A percentile compares a stretch with the other conserved stretches of the same genome.
phyloP scores from a whole-genome alignment of 2,329 filamentous ascomycete genomes.

The Tothia fuscella region DNA sequence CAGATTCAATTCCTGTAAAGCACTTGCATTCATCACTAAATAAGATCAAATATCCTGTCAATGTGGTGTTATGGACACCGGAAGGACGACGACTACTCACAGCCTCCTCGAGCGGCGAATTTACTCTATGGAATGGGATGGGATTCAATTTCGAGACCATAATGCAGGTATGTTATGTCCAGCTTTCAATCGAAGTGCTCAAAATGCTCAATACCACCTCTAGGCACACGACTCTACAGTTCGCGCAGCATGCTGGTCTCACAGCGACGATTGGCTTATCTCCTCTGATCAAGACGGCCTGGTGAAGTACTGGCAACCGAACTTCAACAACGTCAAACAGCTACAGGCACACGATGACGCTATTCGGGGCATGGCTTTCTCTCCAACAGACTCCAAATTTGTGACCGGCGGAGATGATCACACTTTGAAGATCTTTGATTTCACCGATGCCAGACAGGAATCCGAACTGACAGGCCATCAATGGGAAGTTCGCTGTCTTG shows the following conservation, averaged over 20 bases:
- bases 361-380: constrained; percentile 83
- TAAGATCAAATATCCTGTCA: constrained; percentile 95
- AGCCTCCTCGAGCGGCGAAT: constrained; percentile 91
- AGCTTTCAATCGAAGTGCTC: background rate
- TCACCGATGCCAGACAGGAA: constrained; percentile 74
- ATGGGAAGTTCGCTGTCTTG: constrained; percentile 94
- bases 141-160: constrained; percentile 99
- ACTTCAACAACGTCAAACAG: constrained; percentile 97
- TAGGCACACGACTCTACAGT: constrained; percentile 80
- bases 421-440: constrained; percentile 90
- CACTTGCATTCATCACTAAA: constrained; percentile 97
- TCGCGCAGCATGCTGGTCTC: constrained; percentile 73
- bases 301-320: constrained; percentile 98
- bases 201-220: background rate
- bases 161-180: constrained; percentile 52
- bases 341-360: constrained; percentile 84
- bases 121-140: constrained; percentile 96
- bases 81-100: constrained; percentile 86
- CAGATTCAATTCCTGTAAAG: constrained; percentile 83
- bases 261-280: constrained; percentile 93
- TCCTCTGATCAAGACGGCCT: constrained; percentile 91
- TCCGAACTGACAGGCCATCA: constrained; percentile 81
- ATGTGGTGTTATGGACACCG: constrained; percentile 94
- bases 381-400: constrained; percentile 89
- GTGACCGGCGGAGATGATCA: constrained; percentile 93